Evolutionary conservation across 768 basidiomycete species (phyloP).

Genomic region (Tephrocybe rancida): DNA sequence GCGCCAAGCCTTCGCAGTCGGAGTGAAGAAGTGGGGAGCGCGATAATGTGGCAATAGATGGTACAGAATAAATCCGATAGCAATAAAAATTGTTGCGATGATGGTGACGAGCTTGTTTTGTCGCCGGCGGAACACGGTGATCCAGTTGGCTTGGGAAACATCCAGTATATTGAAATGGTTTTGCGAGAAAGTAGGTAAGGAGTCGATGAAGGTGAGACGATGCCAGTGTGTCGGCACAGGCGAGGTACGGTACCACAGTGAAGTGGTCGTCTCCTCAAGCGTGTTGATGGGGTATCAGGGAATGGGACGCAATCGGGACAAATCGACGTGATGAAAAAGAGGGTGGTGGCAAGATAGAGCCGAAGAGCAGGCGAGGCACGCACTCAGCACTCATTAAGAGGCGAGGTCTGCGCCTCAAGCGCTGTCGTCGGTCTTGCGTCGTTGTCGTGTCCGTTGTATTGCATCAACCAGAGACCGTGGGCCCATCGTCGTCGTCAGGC

Average conservation of each 20-base stretch:
- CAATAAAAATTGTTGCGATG: constrained; percentile 45
- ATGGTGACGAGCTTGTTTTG: constrained; percentile 20
- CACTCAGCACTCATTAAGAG: constrained; percentile 51
- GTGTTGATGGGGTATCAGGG: constrained; percentile 53
- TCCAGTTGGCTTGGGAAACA: constrained; percentile 20
- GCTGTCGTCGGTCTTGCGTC: constrained; percentile 68
- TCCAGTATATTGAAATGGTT: constrained; percentile 28
- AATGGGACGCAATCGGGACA: constrained; percentile 46
- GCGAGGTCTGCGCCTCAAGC: constrained; percentile 59
- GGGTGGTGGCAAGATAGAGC: constrained; percentile 57
- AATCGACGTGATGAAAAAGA: constrained; percentile 41
- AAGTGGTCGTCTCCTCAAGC: constrained; percentile 84
- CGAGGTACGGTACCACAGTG: constrained; percentile 79
- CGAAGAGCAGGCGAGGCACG: constrained; percentile 54
- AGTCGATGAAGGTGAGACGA: constrained; percentile 37
- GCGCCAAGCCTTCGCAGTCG: constrained; percentile 31
- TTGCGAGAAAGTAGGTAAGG: constrained; percentile 27
- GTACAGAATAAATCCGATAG: constrained; percentile 43
- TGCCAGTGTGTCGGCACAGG: constrained; percentile 77
- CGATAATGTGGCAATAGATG: constrained; percentile 11
- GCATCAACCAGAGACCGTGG: constrained; percentile 52
- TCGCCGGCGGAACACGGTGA: constrained; percentile 19
- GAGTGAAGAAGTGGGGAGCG: constrained; percentile 11
- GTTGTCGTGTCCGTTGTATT: constrained; percentile 52
- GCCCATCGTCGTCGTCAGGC: constrained; percentile 53